Evolutionary conservation across 129 eudicot species (phyloP).

Genomic region (Lonicera japonica): DNA sequence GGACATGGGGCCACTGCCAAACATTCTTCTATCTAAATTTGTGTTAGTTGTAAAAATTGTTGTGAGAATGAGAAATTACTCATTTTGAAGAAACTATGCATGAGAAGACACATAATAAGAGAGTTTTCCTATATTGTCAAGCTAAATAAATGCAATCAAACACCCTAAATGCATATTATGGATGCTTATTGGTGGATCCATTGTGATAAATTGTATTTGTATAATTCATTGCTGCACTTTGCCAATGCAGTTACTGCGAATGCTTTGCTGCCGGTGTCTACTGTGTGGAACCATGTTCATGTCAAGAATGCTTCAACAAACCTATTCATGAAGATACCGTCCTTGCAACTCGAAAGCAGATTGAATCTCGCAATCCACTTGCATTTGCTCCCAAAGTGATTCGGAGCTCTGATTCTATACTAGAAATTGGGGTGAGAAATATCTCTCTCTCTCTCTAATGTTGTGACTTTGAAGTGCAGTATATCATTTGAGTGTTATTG

Average conservation of each 20-base stretch:
- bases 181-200: too few relatives aligned
- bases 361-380: slow-evolving; percentile 94
- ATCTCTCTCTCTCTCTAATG: too few relatives aligned
- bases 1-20: too few relatives aligned
- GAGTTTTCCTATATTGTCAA: too few relatives aligned
- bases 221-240: slow-evolving; percentile 5
- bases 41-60: too few relatives aligned
- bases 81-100: too few relatives aligned
- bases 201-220: too few relatives aligned
- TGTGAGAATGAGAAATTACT: too few relatives aligned
- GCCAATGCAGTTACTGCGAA: slow-evolving; percentile 84
- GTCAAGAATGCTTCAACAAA: slow-evolving; percentile 91
- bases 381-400: slow-evolving; percentile 99
- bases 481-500: slow-evolving; percentile 8
- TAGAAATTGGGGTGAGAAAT: slow-evolving; percentile 45
- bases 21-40: too few relatives aligned
- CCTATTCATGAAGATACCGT: slow-evolving; percentile 92
- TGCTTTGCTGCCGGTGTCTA: slow-evolving; percentile 99
- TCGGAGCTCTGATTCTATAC: slow-evolving; percentile 50
- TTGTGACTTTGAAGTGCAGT: neutral
- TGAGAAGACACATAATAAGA: too few relatives aligned
- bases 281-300: slow-evolving; percentile 97
- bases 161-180: too few relatives aligned
- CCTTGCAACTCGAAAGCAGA: slow-evolving; percentile 93
- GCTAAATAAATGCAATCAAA: too few relatives aligned